These are phyloP conservation scores for Miamiensis avidus DNA, from an alignment of 169 alveolate genomes.

Conservation along the genomic window DNA sequence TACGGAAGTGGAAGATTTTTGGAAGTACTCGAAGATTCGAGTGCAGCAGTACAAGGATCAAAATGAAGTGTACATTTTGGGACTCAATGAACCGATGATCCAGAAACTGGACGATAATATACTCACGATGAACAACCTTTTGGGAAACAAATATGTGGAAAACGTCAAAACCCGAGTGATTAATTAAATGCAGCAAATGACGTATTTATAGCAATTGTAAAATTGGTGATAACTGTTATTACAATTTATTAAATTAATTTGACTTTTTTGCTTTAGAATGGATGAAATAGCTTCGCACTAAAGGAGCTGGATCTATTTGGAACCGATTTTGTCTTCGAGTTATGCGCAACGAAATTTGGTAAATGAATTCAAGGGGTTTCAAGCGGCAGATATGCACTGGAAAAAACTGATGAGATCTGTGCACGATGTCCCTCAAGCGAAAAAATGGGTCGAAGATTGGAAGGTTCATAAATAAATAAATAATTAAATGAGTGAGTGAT, in stretches of 20 bases:
- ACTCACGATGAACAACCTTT: background rate
- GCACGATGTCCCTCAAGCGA: background rate
- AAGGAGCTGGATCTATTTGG: background rate
- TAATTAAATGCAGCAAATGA: too few relatives aligned
- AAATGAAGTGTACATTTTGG: background rate
- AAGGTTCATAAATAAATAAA: background rate
- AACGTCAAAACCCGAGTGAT: background rate
- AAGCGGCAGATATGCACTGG: background rate
- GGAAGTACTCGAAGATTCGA: background rate
- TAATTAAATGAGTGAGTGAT: too few relatives aligned
- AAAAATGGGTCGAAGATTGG: background rate
- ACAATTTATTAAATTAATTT: too few relatives aligned
- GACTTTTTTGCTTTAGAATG: background rate
- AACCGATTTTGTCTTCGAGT: background rate
- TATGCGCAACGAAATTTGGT: background rate
- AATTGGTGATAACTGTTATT: too few relatives aligned
- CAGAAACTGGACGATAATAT: background rate
- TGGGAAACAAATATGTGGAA: background rate
- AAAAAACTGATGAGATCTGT: background rate
- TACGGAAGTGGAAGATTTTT: background rate
- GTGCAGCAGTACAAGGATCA: background rate
- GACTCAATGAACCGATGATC: background rate
- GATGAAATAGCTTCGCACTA: background rate
- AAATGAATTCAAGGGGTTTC: background rate
- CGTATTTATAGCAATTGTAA: background rate